Percentiles rank a stretch among this genome's conserved stretches.
phyloP scores from a whole-genome alignment of 73 alveolate genomes.

The Tetrahymena elliotti region DNA sequence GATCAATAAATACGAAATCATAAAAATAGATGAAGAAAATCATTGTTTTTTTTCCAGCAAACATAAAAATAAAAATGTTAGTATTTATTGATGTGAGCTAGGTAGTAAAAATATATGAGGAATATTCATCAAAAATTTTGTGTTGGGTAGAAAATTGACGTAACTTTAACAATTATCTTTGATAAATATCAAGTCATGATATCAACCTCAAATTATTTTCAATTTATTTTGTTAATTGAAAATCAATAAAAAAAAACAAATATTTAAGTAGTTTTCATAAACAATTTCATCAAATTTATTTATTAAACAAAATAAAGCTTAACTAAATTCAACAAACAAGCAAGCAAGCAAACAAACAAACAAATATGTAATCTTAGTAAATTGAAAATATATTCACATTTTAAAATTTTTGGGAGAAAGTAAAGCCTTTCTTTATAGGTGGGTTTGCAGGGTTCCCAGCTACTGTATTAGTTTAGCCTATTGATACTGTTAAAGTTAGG shows the following conservation, averaged over 20 bases:
- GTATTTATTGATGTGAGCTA: background rate
- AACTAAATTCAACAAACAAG: background rate
- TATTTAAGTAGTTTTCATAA: background rate
- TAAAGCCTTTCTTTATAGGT: slow-evolving; percentile 66
- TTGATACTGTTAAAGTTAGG: slow-evolving; percentile 79
- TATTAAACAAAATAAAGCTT: background rate
- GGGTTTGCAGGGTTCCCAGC: slow-evolving; percentile 73
- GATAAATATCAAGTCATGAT: too few species aligned
- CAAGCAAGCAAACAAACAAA: too few species aligned
- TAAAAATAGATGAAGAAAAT: too few species aligned
- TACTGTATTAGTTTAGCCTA: slow-evolving; percentile 56
- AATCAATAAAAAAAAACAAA: too few species aligned
- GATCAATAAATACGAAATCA: too few species aligned
- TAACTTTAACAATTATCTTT: too few species aligned
- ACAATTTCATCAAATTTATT: background rate
- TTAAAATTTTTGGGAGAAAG: background rate
- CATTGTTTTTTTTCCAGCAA: too few species aligned
- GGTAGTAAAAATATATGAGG: background rate
- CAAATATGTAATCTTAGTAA: background rate
- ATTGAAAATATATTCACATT: background rate
- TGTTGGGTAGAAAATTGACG: background rate
- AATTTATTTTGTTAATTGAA: background rate
- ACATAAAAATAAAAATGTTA: too few species aligned
- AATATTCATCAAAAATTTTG: background rate
- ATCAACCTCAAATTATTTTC: background rate